These are phyloP conservation scores for Serendipita sp. DNA, from an alignment of 1,284 basidiomycete genomes.

Conservation along the genomic window DNA sequence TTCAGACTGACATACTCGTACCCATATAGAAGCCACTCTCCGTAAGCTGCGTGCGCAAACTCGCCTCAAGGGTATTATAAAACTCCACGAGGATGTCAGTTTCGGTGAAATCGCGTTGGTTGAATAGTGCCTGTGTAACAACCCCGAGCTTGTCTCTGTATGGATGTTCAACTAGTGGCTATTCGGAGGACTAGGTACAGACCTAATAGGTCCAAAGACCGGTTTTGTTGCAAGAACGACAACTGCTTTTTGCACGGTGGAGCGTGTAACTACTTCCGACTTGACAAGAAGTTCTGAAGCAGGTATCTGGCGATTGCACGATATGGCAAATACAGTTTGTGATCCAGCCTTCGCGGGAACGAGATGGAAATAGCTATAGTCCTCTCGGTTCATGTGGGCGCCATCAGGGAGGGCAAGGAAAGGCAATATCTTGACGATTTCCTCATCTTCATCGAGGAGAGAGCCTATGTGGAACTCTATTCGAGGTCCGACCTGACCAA, in stretches of 20 bases:
- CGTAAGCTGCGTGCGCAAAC: constrained; percentile 53
- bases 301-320: constrained; percentile 93
- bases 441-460: constrained; percentile 62
- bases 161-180: not conserved
- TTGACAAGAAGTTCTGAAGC: constrained; percentile 70
- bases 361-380: constrained; percentile 93
- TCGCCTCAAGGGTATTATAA: constrained; percentile 53
- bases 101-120: constrained; percentile 76
- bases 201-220: constrained; percentile 77
- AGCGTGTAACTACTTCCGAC: constrained; percentile 80
- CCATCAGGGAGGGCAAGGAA: constrained; percentile 98
- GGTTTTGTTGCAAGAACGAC: constrained; percentile 86
- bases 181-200: constrained; percentile 12
- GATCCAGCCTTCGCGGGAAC: constrained; percentile 54
- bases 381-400: constrained; percentile 85
- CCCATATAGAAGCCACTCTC: constrained; percentile 82
- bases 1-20: constrained; percentile 49
- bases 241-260: constrained; percentile 95
- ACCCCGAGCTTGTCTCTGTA: constrained; percentile 84
- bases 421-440: constrained; percentile 70
- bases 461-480: constrained; percentile 68
- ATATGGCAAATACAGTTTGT: constrained; percentile 85
- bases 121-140: constrained; percentile 81
- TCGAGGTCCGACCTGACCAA: constrained; percentile 65
- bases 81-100: constrained; percentile 77